Conservation (phyloP, 176 grass and related monocot species). For the Raddia guianensis region DNA sequence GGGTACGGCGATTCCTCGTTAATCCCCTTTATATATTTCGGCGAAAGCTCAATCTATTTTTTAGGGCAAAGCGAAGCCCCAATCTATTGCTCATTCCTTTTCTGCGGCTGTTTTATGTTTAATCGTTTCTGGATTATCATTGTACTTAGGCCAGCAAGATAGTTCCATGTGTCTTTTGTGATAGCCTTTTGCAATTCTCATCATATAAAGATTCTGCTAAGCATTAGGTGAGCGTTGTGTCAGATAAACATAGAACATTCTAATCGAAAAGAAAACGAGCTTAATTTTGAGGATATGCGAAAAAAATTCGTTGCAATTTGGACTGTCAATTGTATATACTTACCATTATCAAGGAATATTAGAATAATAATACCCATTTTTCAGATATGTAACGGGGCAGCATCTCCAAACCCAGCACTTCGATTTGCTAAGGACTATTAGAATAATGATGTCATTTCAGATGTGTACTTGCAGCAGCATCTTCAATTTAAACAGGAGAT, state of each 20-base stretch:
- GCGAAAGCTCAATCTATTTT: constrained; percentile 36
- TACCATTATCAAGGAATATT: too few species aligned
- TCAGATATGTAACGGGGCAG: too few species aligned
- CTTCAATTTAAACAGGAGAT: constrained; percentile 19
- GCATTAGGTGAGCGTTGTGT: constrained; percentile 31
- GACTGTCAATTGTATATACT: not conserved
- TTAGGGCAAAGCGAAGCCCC: constrained; percentile 20
- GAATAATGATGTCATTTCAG: too few species aligned
- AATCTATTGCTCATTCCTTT: constrained; percentile 30
- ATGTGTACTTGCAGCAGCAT: not conserved
- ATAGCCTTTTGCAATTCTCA: constrained; percentile 27
- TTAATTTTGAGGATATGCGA: constrained; percentile 25
- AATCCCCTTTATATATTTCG: constrained; percentile 34
- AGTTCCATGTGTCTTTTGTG: constrained; percentile 25
- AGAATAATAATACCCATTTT: too few species aligned
- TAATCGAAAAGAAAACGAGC: not conserved
- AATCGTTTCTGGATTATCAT: constrained; percentile 46
- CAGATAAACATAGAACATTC: constrained; percentile 11
- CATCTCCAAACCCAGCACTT: too few species aligned
- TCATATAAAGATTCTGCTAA: constrained; percentile 14
- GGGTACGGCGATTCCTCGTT: constrained; percentile 45
- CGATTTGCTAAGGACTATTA: too few species aligned
- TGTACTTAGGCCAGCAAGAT: constrained; percentile 24
- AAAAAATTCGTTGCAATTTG: constrained; percentile 28
- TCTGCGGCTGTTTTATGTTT: constrained; percentile 23